phyloP scores from a whole-genome alignment of 2,329 filamentous ascomycete species.

The Trichoderma breve region DNA sequence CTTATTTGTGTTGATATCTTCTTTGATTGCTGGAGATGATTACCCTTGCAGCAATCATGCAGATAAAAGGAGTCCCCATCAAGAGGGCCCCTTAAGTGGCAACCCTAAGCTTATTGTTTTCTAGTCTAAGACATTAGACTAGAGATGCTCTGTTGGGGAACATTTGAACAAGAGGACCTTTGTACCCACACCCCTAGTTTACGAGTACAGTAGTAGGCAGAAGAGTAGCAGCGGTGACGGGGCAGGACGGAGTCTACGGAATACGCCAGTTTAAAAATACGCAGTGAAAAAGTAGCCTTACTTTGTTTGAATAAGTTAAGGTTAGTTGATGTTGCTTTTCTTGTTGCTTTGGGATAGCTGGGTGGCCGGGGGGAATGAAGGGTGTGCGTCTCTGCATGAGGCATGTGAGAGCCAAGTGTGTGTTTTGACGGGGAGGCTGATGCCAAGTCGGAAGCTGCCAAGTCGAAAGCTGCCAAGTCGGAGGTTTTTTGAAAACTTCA shows the following conservation, averaged over 20 bases:
- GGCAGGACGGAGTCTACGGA: background rate
- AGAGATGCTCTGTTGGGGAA: background rate
- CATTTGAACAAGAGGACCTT: background rate
- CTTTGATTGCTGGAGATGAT: background rate
- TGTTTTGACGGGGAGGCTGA: background rate
- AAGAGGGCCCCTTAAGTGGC: background rate
- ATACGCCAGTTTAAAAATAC: background rate
- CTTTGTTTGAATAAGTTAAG: background rate
- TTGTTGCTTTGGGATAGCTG: background rate
- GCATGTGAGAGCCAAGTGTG: background rate
- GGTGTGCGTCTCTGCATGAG: background rate
- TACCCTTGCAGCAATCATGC: background rate
- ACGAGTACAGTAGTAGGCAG: background rate
- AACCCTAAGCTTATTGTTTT: background rate
- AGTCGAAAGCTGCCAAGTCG: background rate
- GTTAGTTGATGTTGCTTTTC: background rate
- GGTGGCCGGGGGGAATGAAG: background rate
- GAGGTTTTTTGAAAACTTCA: background rate
- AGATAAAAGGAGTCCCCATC: background rate
- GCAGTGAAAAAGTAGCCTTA: background rate
- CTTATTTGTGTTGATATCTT: background rate
- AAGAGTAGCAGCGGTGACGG: background rate
- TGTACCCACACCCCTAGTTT: background rate
- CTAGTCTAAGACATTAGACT: background rate
- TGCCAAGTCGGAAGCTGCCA: background rate